A percentile compares a stretch with the other conserved stretches of the same genome.
Evolutionary conservation across 2,329 filamentous ascomycete species (phyloP).

Genomic region (Pestalotiopsis sp.): DNA sequence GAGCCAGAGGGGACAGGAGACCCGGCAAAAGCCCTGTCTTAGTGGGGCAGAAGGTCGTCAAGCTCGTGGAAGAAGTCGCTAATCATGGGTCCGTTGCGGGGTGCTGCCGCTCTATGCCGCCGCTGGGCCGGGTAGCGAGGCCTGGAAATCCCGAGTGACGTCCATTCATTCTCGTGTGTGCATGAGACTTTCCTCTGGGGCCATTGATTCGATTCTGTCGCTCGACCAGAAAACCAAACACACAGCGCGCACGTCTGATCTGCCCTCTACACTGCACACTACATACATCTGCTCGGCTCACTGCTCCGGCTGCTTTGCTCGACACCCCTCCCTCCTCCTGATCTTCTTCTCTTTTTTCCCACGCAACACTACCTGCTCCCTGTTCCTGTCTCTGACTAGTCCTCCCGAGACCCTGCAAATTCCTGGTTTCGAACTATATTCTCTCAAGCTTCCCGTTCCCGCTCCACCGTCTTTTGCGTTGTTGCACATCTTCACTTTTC

Average conservation of each 20-base stretch:
- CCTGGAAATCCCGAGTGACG: constrained; percentile 29
- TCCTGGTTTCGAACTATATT: neutral
- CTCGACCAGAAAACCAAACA: neutral
- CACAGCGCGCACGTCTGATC: neutral
- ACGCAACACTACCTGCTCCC: neutral
- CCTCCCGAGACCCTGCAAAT: neutral
- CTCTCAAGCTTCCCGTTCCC: neutral
- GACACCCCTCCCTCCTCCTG: neutral
- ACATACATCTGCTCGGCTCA: neutral
- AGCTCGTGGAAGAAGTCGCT: constrained; percentile 3
- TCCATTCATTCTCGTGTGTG: constrained; percentile 6
- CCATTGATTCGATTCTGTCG: neutral
- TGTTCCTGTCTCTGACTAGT: neutral
- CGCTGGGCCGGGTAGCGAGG: constrained; percentile 8
- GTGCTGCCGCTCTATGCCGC: constrained; percentile 14
- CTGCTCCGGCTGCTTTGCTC: neutral
- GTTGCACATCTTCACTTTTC: constrained; percentile 20
- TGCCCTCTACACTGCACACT: neutral
- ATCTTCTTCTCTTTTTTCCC: neutral
- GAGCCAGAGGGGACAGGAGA: neutral
- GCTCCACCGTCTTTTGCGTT: neutral
- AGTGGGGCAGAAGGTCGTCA: neutral
- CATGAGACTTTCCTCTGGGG: constrained; percentile 6
- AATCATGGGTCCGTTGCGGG: constrained; percentile 10
- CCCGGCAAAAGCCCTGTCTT: neutral